phyloP scores from a whole-genome alignment of 371 early-diverging fungal genomes.

The Mucor velutinosus region DNA sequence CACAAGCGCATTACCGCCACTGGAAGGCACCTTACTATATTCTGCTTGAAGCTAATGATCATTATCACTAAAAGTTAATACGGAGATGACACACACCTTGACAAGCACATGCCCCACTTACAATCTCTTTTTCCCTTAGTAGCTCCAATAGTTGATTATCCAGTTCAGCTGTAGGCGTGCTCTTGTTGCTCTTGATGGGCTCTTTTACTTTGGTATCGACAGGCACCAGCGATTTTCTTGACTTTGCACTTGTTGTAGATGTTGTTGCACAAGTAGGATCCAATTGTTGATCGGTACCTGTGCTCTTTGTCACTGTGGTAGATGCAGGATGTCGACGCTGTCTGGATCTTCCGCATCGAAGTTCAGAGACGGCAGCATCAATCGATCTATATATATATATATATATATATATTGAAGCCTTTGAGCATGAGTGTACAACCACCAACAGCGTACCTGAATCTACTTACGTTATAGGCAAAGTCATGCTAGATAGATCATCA shows the following conservation, averaged over 20 bases:
- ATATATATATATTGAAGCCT: no score
- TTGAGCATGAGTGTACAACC: neutral
- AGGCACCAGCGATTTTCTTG: slow-evolving; percentile 6
- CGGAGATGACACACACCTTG: neutral
- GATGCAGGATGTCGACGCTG: slow-evolving; percentile 6
- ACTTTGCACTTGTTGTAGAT: neutral
- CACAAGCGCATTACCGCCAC: slow-evolving; percentile 55
- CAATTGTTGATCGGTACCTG: neutral
- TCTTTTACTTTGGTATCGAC: slow-evolving; percentile 2
- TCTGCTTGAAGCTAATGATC: slow-evolving; percentile 44
- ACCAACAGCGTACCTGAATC: neutral
- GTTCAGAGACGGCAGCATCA: slow-evolving; percentile 19
- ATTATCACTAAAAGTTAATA: neutral
- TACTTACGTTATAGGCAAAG: slow-evolving; percentile 21
- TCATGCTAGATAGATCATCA: slow-evolving; percentile 17
- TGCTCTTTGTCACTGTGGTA: neutral
- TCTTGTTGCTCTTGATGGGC: neutral
- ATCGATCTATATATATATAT: slow-evolving; percentile 15
- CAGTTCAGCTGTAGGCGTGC: slow-evolving; percentile 12
- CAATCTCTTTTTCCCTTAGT: slow-evolving; percentile 29
- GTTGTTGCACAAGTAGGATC: neutral
- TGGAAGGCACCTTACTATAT: slow-evolving; percentile 58
- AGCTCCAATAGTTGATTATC: slow-evolving; percentile 23
- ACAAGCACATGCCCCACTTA: slow-evolving; percentile 5
- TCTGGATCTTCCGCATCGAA: slow-evolving; percentile 12